Evolutionary conservation across 345 rosid genomes (phyloP), one percentile per base, ranked within the genome.

Genomic region (Eucalyptus dawsonii): DNA sequence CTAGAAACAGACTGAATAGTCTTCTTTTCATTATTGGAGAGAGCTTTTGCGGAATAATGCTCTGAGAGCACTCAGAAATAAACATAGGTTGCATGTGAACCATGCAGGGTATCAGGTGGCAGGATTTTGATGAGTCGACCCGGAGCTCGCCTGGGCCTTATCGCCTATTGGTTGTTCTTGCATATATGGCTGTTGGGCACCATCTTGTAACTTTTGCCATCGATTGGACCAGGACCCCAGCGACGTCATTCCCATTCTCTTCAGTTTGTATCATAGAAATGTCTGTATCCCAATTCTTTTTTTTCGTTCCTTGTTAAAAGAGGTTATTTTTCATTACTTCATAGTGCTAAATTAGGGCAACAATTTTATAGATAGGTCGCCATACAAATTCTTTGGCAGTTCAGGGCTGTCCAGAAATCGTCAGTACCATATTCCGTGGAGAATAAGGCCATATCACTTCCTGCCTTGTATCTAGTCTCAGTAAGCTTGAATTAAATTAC

Each of bases 131-230:
- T 95, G 95, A 94, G 93, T 90, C 98, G 96, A 86, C 99, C 99
- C 3, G 89, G 96, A 90, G 97, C 97, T 86, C 96, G 99, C 89
- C 94, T 97, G 83, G 96, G 99, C 54, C 83, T 96, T 86, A 91
- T 97, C 34, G 92, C 94, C 49, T 97, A 97, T 89, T 95, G 97
- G 92, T 92, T 97, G 50, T 54, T 97, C 93, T 87, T 97, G 93
- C 98, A 97, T 87, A 62, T 95, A 87, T 97, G 98, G 99, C 92
- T 97, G 53, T 87, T 97, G 91, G 99, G 94, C 88, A 93, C 96
- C 91, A 90, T 97, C 89, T 93, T 97, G 94, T 96, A 92, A 93
- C 37, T 5, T 85, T 88, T 65, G 88, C 50, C 88, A 29, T 54
- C 24, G 44, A 60, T 4, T 50, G 69, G 86, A 89, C 65, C 86